Evolutionary conservation across 208 protist genomes (phyloP).

Genomic region (Vickermania ingenoplastis): DNA sequence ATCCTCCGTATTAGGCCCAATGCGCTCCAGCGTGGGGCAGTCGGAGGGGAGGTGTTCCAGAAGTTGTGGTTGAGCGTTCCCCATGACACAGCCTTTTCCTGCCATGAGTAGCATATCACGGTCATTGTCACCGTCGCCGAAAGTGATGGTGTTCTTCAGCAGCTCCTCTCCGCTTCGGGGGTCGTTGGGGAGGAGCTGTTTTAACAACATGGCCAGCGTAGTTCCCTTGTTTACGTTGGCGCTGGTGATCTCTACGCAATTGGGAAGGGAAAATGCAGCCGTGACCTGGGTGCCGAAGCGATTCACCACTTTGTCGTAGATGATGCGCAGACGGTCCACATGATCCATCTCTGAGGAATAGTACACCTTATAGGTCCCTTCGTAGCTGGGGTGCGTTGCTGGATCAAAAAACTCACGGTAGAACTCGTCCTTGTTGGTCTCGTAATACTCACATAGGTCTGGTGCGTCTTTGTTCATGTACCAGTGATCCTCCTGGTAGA

Average conservation of each 20-base stretch:
- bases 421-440: conserved; percentile 22
- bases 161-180: conserved; percentile 1
- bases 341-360: conserved; percentile 14
- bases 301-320: neutral
- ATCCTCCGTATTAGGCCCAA: conserved; percentile 6
- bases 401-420: conserved; percentile 20
- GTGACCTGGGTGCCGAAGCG: conserved; percentile 1
- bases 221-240: conserved; percentile 30
- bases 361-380: conserved; percentile 27
- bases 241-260: conserved; percentile 36
- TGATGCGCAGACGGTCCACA: neutral
- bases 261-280: conserved; percentile 17
- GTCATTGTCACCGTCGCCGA: conserved; percentile 46
- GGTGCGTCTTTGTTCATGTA: conserved; percentile 15
- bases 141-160: conserved; percentile 26
- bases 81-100: conserved; percentile 30
- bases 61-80: conserved; percentile 15
- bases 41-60: too few species aligned
- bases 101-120: conserved; percentile 22
- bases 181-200: conserved; percentile 11
- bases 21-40: neutral
- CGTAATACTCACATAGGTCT: conserved; percentile 18
- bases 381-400: conserved; percentile 13
- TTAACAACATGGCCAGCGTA: conserved; percentile 14
- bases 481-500: conserved; percentile 32